Evolutionary conservation across 176 grass and related monocot species (phyloP).

Genomic region (Dactylis glomerata): DNA sequence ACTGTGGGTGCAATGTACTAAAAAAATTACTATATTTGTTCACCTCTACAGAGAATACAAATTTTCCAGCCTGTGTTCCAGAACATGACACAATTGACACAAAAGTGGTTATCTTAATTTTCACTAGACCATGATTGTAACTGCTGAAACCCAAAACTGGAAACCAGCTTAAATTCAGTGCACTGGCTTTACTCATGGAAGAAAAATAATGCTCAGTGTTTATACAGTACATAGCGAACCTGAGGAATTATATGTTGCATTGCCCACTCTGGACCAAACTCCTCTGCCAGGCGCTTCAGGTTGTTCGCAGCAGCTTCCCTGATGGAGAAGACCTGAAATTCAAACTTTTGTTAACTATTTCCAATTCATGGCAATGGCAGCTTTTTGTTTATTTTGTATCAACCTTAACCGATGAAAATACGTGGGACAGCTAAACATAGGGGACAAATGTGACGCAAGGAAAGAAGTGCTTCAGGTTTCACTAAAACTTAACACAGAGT

Average conservation of each 20-base stretch:
- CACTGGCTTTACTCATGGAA: not conserved
- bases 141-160: not conserved
- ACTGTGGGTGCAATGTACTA: not conserved
- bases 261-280: slow-evolving; percentile 86
- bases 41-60: not conserved
- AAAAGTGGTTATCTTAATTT: not conserved
- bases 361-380: not conserved
- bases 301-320: slow-evolving; percentile 88
- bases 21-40: not conserved
- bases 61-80: not conserved
- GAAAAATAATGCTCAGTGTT: not conserved
- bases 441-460: not conserved
- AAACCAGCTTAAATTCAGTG: not conserved
- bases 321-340: slow-evolving; percentile 74
- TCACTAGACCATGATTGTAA: not conserved
- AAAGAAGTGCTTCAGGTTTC: not conserved
- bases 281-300: slow-evolving; percentile 85
- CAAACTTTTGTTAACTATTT: not conserved
- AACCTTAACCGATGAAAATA: not conserved
- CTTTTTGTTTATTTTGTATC: not conserved
- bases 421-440: not conserved
- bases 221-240: slow-evolving; percentile 36
- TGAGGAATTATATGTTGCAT: slow-evolving; percentile 96
- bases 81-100: not conserved
- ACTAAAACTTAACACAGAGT: not conserved